Base-by-base conservation (phyloP, 2,329 filamentous ascomycete genomes). In the Aureobasidium vineae region DNA sequence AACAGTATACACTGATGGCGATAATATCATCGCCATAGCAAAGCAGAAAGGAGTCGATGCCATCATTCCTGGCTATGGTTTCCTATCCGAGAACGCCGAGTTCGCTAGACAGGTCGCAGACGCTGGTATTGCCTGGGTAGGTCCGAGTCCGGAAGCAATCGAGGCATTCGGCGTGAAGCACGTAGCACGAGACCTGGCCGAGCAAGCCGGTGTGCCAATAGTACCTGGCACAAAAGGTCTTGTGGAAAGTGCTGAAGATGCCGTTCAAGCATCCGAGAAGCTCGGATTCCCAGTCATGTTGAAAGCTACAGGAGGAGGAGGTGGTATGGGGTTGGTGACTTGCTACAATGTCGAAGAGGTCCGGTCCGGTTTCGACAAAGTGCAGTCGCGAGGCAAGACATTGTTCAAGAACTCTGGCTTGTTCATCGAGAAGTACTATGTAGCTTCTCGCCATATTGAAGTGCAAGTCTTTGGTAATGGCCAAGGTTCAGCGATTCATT, bases 401-500 rank as follows among this genome's bases (percentile, higher is more conserved):
- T 88, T 92, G 0, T 96, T 96, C 75, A 92, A 92, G 63, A 90
- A 93, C 69, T 86, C 91, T 71, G 90, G 91, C 6, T 89, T 96
- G 80, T 86, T 96, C 68, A 89, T 96, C 28, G 92, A 97, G 78
- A 88, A 87, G 70, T 96, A 91, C 75, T 91, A 93, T 72, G 84
- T 89, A 21, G 86, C 88, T 0, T 90, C 90, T 45, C 85, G 91
- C 66, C 92, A 97, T 74, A 90, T 97, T 66, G 92, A 97, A 77
- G 90, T 97, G 5, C 92, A 97, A 75, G 86, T 97, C 19, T 95
- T 97, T 76, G 92, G 92, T 50, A 92, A 97, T 74, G 87, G 87
- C 61, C 83, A 87, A 71, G 92, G 91, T 1, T 86, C 90, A 74
- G 91, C 89, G 19, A 88, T 96, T 11, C 88, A 90, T n/a, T 85